phyloP scores from a whole-genome alignment of 106 monocot genomes.

The Dendrobium nobile region DNA sequence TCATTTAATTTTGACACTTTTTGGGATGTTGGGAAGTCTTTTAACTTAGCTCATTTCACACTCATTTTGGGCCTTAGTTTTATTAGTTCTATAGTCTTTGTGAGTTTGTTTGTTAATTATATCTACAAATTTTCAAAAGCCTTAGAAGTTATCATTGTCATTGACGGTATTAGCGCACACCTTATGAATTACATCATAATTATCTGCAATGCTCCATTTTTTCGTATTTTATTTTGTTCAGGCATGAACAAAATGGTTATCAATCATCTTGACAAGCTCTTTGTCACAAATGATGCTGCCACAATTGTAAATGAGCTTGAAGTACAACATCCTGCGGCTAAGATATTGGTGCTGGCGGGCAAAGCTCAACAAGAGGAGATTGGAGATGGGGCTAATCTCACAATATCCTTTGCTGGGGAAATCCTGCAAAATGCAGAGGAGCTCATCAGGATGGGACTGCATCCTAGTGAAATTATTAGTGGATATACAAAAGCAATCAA shows the following conservation, averaged over 20 bases:
- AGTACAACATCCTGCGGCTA: conserved; percentile 97
- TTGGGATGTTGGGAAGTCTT: neutral
- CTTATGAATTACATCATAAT: neutral
- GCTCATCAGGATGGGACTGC: conserved; percentile 90
- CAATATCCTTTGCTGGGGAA: conserved; percentile 92
- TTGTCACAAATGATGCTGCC: conserved; percentile 96
- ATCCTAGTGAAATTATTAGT: conserved; percentile 96
- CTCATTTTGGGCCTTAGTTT: neutral
- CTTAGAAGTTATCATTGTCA: neutral
- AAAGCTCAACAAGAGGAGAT: conserved; percentile 98
- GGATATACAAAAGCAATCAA: conserved; percentile 81
- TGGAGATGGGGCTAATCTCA: conserved; percentile 89
- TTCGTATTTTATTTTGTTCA: conserved; percentile 4
- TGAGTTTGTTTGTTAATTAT: neutral
- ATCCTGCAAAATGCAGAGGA: conserved; percentile 84
- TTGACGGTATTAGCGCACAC: neutral
- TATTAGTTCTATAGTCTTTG: neutral
- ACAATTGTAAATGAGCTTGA: conserved; percentile 97
- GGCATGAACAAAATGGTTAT: conserved; percentile 99
- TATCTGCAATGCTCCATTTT: neutral
- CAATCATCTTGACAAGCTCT: conserved; percentile 95
- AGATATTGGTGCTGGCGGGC: conserved; percentile 80
- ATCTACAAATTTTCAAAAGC: neutral
- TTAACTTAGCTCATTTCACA: neutral
- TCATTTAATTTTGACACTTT: neutral